Base-by-base conservation (phyloP, 2,329 filamentous ascomycete genomes). In the Scedosporium minutisporum region DNA sequence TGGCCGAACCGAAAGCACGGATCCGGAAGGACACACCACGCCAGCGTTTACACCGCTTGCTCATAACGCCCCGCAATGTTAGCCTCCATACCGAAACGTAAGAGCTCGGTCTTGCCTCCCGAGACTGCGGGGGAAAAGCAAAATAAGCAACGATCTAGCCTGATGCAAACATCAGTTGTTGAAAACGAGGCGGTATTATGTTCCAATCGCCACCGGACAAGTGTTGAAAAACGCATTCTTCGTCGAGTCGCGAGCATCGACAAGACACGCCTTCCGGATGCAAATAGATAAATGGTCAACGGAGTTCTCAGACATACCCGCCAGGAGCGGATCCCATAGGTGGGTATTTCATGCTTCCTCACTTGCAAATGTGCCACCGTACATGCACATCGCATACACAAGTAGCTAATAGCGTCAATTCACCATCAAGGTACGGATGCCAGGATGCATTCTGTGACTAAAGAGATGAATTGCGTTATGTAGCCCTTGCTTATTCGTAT, bases 101-200 rank as follows among this genome's bases (percentile, higher is more conserved):
- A 48, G 18, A 23, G 29, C 51, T 55, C 51, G 51, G 51, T 23
- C 51, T 55, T 14, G 23, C 23, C 18, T 27, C 23, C 23, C 51
- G 18, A 21, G 12, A 23, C 23, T 55, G n/a, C 18, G 18, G 51
- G 51, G 23, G 14, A 55, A 27, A 7, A 3, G 18, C 18, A 55
- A 55, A 48, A 23, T 16, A 23, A 55, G 51, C 51, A 23, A 55
- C 21, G 12, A 12, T 23, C 6, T 48, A 48, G 44, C 18, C 51
- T 14, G 51, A 55, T 55, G 51, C 51, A 55, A 55, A 27, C 51
- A 55, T 55, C 51, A 55, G 51, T 23, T 55, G 51, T 55, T 55
- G 21, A 25, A 14, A 27, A 23, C 23, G 21, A 27, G 51, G 51
- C 12, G 18, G 9, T 23, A 27, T 10, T 14, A 23, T 6, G 18